phyloP scores from a whole-genome alignment of 306 rosid genomes.

The Astragalus membranaceus region DNA sequence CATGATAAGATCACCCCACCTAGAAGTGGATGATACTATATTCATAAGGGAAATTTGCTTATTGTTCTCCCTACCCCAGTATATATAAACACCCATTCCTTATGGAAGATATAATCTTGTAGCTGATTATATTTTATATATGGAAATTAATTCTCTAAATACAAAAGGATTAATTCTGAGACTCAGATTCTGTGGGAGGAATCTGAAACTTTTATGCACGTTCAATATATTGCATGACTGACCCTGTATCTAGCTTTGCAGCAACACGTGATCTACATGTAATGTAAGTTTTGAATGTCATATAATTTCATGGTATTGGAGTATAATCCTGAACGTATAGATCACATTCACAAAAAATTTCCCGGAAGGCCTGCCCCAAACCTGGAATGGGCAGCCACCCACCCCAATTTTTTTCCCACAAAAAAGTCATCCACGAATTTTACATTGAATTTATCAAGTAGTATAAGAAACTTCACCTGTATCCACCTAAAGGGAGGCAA shows the following conservation, averaged over 20 bases:
- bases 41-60: background rate
- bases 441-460: constrained; percentile 11
- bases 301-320: background rate
- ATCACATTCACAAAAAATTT: background rate
- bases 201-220: background rate
- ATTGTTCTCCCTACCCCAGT: constrained; percentile 2
- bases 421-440: background rate
- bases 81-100: background rate
- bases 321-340: background rate
- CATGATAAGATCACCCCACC: background rate
- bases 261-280: background rate
- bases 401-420: background rate
- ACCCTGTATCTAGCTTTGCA: background rate
- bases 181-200: background rate
- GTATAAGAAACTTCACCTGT: constrained; percentile 60
- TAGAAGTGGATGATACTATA: background rate
- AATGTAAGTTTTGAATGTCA: background rate
- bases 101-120: background rate
- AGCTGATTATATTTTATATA: background rate
- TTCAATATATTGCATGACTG: background rate
- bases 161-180: background rate
- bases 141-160: background rate
- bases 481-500: constrained; percentile 97
- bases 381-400: background rate
- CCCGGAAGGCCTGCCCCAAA: background rate